A percentile compares a stretch with the other conserved stretches of the same genome.
Conservation (phyloP, 805 yeast species). For the Suhomyces emberorum region DNA sequence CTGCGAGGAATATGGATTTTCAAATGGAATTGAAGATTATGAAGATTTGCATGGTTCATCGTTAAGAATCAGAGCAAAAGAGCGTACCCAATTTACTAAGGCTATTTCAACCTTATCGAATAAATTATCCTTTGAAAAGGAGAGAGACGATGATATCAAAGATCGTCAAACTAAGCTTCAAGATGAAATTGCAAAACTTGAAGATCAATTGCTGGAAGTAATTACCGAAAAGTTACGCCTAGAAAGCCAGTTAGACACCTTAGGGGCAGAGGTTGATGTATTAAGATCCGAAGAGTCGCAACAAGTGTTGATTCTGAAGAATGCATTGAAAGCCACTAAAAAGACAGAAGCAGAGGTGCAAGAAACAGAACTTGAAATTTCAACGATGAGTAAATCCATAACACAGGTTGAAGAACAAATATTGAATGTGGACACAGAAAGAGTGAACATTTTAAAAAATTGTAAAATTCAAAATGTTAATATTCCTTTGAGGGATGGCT, state of each 20-base stretch:
- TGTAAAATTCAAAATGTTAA: constrained; percentile 71
- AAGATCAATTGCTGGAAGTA: constrained; percentile 27
- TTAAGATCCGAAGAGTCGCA: constrained; percentile 16
- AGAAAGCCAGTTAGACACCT: constrained; percentile 19
- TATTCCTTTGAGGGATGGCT: constrained; percentile 61
- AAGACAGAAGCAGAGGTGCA: constrained; percentile 27
- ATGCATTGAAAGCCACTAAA: constrained; percentile 28
- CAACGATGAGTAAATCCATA: constrained; percentile 27
- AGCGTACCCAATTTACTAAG: constrained; percentile 56
- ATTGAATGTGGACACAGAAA: constrained; percentile 52
- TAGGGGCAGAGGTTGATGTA: constrained; percentile 29
- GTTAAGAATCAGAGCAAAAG: constrained; percentile 54
- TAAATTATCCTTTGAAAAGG: constrained; percentile 62
- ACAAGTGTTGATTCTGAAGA: constrained; percentile 8
- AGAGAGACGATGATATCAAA: constrained; percentile 51
- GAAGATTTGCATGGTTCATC: constrained; percentile 65
- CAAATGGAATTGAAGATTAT: constrained; percentile 56
- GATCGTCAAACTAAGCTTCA: constrained; percentile 45
- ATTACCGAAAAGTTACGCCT: constrained; percentile 30
- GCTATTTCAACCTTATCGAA: constrained; percentile 60
- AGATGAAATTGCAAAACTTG: constrained; percentile 35
- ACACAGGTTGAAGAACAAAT: constrained; percentile 49
- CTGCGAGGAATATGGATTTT: constrained; percentile 53
- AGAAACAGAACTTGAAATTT: constrained; percentile 37
- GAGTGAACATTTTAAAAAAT: constrained; percentile 57